Evolutionary conservation across 345 rosid species (phyloP), one percentile per base, ranked within the genome.

Genomic region (Ceriops decandra): DNA sequence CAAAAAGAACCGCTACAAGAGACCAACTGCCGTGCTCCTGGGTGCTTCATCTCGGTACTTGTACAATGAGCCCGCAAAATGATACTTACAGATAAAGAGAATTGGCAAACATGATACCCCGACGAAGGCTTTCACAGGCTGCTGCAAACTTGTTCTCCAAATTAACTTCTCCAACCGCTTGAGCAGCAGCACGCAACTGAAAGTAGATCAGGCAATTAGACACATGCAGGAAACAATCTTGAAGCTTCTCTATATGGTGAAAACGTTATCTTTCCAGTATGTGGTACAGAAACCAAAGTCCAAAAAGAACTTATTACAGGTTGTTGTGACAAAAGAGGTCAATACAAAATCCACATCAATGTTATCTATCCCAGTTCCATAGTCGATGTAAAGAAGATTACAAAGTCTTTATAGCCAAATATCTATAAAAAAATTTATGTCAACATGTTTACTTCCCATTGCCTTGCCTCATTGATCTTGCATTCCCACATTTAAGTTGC

Each of bases 21-120:
- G 46, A 21, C 17, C 3, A 58, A 26, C 47, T 47, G 51, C 60
- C 69, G 9, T 27, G 42, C 8, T 54, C 68, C 21, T 63, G 60
- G 28, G 24, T 28, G 28, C 71, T 28, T 49, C 38, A 68, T 59
- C 46, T 62, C 62, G 28, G 47, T 5, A 31, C 52, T 46, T 16
- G 53, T 27, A 42, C 49, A 42, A 3, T 11, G 57, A 56, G 51
- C 71, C 77, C 56, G 71, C 64, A 53, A 63, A 59, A 49, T 61
- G 2, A 31, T 16, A 57, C 74, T 81, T 68, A 86, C 73, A 86
- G 77, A 75, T 92, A 88, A 53, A 92, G 92, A 56, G 98, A 92
- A 77, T 90, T 90, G 22, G 96, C 96, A 82, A 93, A 84, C 96
- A 93, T 91, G 53, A 95, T 90, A 46, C 98, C 99, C 70, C 92